Evolutionary conservation across 257 asterid species (phyloP).

Genomic region (Penstemon newberryi): DNA sequence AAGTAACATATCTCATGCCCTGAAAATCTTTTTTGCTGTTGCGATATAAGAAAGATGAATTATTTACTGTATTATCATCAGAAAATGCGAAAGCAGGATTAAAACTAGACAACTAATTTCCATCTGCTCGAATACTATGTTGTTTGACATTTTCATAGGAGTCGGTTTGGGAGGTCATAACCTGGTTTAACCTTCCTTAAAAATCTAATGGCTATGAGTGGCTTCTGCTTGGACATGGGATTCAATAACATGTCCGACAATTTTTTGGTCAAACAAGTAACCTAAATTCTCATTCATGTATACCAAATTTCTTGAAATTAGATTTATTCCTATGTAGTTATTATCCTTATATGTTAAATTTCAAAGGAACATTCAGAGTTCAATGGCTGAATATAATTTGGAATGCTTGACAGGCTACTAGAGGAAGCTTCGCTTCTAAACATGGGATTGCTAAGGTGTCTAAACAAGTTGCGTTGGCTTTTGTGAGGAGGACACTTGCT

Average conservation of each 20-base stretch:
- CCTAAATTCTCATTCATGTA: not conserved
- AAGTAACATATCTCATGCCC: not conserved
- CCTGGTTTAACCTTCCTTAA: not conserved
- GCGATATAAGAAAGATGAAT: too few relatives aligned
- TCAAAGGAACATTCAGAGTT: slow-evolving; percentile 15
- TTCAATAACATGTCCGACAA: not conserved
- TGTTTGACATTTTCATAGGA: not conserved
- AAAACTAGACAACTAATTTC: too few relatives aligned
- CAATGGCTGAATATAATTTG: slow-evolving; percentile 21
- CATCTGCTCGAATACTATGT: too few relatives aligned
- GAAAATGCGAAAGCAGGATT: too few relatives aligned
- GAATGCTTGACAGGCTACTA: slow-evolving; percentile 77
- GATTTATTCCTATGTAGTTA: slow-evolving; percentile 7
- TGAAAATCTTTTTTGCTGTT: too few relatives aligned
- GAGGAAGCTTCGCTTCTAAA: slow-evolving; percentile 74
- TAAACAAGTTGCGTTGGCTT: slow-evolving; percentile 71
- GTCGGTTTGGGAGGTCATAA: slow-evolving; percentile 2
- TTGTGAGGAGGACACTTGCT: slow-evolving; percentile 73
- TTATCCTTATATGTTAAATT: slow-evolving; percentile 15
- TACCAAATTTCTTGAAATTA: not conserved
- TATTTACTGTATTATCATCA: too few relatives aligned
- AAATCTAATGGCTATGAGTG: not conserved
- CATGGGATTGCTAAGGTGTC: slow-evolving; percentile 79
- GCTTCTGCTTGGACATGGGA: not conserved
- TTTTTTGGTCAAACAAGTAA: not conserved